Conservation (phyloP, 345 rosid genomes). For the Gossypium stocksii region DNA sequence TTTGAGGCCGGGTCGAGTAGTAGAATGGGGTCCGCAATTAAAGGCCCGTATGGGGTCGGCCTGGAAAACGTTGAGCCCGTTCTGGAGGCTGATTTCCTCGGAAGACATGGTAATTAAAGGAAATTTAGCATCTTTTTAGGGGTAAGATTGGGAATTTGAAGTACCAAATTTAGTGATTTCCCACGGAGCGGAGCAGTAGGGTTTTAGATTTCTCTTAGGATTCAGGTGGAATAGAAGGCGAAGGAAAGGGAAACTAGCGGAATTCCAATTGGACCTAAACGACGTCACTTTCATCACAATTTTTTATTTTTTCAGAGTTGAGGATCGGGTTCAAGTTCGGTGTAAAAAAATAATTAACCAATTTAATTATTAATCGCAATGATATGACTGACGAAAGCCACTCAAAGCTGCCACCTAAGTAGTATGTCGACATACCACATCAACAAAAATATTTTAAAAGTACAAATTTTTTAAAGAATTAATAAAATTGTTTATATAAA, state of each 20-base stretch:
- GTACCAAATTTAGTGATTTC: neutral
- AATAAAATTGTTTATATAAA: no score
- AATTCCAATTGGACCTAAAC: neutral
- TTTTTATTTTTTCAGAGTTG: no score
- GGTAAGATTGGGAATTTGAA: neutral
- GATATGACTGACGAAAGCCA: no score
- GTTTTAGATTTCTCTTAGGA: conserved; percentile 8
- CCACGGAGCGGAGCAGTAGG: conserved; percentile 2
- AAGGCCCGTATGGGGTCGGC: conserved; percentile 49
- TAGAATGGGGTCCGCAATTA: conserved; percentile 22
- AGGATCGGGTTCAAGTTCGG: no score
- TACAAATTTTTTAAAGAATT: no score
- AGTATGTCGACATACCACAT: no score
- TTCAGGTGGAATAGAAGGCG: neutral
- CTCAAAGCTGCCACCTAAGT: no score
- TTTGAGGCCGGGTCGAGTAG: conserved; percentile 36
- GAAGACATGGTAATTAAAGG: conserved; percentile 35
- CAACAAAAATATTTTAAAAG: no score
- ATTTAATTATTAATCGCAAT: no score
- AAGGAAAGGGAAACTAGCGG: neutral
- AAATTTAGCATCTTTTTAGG: conserved; percentile 7
- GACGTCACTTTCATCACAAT: neutral
- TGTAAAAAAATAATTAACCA: no score
- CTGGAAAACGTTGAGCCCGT: conserved; percentile 47
- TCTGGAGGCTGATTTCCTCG: conserved; percentile 38